These are phyloP conservation scores for Arthroderma uncinatum DNA, from an alignment of 2,329 filamentous ascomycete genomes.

Conservation along the genomic window DNA sequence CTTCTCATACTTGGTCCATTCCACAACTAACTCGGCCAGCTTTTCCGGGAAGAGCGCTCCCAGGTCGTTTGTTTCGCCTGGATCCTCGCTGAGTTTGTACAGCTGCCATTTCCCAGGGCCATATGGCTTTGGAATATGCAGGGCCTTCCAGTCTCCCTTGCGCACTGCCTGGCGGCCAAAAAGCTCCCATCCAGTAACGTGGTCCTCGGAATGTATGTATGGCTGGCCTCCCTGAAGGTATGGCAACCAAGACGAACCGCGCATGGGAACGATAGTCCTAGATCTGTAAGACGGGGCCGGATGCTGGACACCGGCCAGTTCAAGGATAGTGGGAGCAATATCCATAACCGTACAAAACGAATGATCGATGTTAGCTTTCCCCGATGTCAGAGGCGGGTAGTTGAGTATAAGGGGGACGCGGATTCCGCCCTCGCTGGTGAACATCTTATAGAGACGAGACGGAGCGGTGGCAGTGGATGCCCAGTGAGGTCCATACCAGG, in stretches of 20 bases:
- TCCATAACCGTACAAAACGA: constrained; percentile 46
- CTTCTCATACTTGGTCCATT: constrained; percentile 49
- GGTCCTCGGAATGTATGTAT: constrained; percentile 41
- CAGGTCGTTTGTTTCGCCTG: constrained; percentile 42
- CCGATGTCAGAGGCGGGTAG: constrained; percentile 24
- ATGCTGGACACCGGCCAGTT: constrained; percentile 37
- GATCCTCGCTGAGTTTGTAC: constrained; percentile 43
- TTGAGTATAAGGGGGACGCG: constrained; percentile 43
- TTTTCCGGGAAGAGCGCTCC: constrained; percentile 33
- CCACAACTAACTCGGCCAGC: constrained; percentile 39
- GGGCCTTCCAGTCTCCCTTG: constrained; percentile 47
- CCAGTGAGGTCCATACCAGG: constrained; percentile 51
- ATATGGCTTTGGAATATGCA: constrained; percentile 47
- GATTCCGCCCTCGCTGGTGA: constrained; percentile 42
- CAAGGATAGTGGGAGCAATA: constrained; percentile 37
- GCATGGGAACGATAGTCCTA: constrained; percentile 42
- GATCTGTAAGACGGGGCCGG: constrained; percentile 44
- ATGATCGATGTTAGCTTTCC: constrained; percentile 33
- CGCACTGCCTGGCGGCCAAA: constrained; percentile 46
- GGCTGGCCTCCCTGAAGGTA: constrained; percentile 22
- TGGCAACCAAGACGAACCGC: constrained; percentile 39
- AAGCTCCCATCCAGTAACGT: constrained; percentile 47
- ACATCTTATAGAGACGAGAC: constrained; percentile 40
- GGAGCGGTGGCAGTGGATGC: constrained; percentile 45
- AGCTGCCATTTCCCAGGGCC: constrained; percentile 48